A percentile compares a stretch with the other conserved stretches of the same genome.
Evolutionary conservation across 129 eudicot species (phyloP).

Genomic region (carrot (Daucus carota)): DNA sequence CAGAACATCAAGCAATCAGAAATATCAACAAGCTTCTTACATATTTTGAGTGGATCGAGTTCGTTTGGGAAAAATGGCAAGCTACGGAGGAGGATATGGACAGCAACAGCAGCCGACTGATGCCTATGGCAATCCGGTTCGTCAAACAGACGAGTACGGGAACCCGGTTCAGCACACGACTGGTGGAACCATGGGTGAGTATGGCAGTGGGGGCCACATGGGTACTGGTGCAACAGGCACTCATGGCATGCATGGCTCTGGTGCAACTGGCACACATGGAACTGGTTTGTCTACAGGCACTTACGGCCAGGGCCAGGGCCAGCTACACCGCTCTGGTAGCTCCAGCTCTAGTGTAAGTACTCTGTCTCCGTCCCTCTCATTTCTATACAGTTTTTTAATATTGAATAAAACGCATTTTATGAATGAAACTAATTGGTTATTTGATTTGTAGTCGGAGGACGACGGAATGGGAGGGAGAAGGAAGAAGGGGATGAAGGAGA

Average conservation of each 20-base stretch:
- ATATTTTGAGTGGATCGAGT: no score
- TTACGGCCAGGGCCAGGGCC: neutral
- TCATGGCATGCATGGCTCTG: neutral
- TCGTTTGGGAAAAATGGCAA: neutral
- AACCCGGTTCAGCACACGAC: neutral
- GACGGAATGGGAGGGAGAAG: constrained; percentile 6
- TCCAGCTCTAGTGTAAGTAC: constrained; percentile 5
- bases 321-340: constrained; percentile 6
- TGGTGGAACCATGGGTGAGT: neutral
- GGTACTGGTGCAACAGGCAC: constrained; percentile 1
- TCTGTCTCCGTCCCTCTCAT: no score
- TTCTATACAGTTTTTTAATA: no score
- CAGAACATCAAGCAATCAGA: neutral
- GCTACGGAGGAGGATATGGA: neutral
- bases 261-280: neutral
- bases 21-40: neutral
- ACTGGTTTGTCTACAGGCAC: no score
- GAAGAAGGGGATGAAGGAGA: neutral
- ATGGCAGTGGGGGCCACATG: neutral
- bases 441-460: neutral
- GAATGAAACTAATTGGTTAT: no score
- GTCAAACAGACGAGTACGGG: neutral
- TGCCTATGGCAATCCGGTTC: neutral
- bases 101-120: neutral
- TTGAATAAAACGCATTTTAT: no score